Evolutionary conservation across 2,329 filamentous ascomycete genomes (phyloP).

Genomic region (Aphanoascus verrucosus): DNA sequence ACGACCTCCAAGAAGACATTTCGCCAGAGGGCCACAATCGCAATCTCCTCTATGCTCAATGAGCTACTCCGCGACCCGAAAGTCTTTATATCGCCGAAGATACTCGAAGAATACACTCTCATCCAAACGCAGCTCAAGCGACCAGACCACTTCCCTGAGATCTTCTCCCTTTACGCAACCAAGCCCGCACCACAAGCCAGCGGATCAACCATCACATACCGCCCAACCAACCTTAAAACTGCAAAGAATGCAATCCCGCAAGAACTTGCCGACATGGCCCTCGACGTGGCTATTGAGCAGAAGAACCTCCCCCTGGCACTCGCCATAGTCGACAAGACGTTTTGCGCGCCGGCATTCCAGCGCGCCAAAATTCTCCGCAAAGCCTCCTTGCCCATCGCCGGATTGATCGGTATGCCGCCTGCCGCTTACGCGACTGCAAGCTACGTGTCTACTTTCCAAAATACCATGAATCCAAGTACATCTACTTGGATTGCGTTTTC

Average conservation of each 20-base stretch:
- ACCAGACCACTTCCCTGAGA: slow-evolving; percentile 65
- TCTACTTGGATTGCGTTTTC: slow-evolving; percentile 71
- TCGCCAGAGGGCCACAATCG: slow-evolving; percentile 30
- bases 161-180: slow-evolving; percentile 70
- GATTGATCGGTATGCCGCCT: slow-evolving; percentile 28
- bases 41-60: slow-evolving; percentile 50
- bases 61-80: slow-evolving; percentile 60
- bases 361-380: slow-evolving; percentile 36
- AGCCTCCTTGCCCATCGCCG: slow-evolving; percentile 32
- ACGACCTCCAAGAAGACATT: slow-evolving; percentile 20
- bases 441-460: slow-evolving; percentile 55
- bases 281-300: slow-evolving; percentile 67
- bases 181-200: slow-evolving; percentile 62
- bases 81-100: slow-evolving; percentile 65
- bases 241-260: slow-evolving; percentile 61
- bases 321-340: slow-evolving; percentile 58
- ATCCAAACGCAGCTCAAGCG: slow-evolving; percentile 63
- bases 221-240: slow-evolving; percentile 54
- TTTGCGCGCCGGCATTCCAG: slow-evolving; percentile 35
- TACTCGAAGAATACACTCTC: slow-evolving; percentile 64
- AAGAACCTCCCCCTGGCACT: slow-evolving; percentile 70
- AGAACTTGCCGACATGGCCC: slow-evolving; percentile 59
- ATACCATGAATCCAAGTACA: slow-evolving; percentile 62
- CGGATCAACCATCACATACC: slow-evolving; percentile 50
- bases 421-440: slow-evolving; percentile 56